Base-by-base conservation (phyloP, 2,329 filamentous ascomycete genomes). In the Venturiaceae sp. region DNA sequence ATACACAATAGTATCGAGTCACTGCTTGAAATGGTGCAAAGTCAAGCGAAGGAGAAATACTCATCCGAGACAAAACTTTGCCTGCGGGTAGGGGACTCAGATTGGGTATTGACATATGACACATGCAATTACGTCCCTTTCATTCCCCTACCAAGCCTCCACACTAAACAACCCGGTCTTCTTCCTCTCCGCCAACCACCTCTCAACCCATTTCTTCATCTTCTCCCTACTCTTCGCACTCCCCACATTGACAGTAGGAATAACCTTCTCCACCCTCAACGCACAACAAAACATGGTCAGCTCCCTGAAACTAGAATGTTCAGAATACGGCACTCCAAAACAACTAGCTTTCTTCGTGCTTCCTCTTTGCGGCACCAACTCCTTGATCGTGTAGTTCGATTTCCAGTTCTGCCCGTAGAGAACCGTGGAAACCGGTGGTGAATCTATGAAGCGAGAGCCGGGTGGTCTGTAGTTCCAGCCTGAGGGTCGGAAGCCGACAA, bases 291-390 rank as follows among this genome's bases (percentile, higher is more conserved):
- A 99, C 81, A 97, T 86, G 0, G 90, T 92, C 68, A 99, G 73
- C 76, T 99, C 94, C 41, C 92, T 81, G 68, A 99, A 99, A 62
- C 89, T 95, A 70, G 88, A 94, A 71, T 99, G 94, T 74, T 99
- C 94, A 55, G 87, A 92, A 69, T 99, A 99, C 2, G 94, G 94
- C 2, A 97, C 94, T 0, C 90, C 92, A 65, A 95, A 96, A 70
- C 91, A 96, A 70, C 87, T 86, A 37, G 88, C 88, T 65, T 92
- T 86, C 53, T 81, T 81, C 3, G 88, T 92, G 72, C 88, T 92
- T 3, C 94, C 94, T 3, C 90, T 81, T 72, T 96, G 90, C 0
- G 90, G 86, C 0, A 84, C 78, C 41, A 99, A 80, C 60, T 96
- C 88, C 7, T 78, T 75, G 65, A 83, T 83, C 0, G 78, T 78